phyloP scores from a whole-genome alignment of 208 protist genomes.

The Trypanosomatidae sp. region DNA sequence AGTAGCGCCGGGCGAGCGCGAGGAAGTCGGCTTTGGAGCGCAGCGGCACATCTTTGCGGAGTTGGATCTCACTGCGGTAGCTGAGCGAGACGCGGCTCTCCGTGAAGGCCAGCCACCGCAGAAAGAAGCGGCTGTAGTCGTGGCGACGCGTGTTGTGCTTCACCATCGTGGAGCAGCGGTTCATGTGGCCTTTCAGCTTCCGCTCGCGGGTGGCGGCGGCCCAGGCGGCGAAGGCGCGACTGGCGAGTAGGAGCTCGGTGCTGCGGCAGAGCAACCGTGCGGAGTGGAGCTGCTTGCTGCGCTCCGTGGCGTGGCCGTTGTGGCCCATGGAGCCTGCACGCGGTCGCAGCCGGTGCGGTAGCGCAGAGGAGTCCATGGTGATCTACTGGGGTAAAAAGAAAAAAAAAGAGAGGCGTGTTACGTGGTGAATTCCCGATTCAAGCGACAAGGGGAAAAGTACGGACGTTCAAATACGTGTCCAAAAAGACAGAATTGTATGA shows the following conservation, averaged over 20 bases:
- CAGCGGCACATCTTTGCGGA: constrained; percentile 52
- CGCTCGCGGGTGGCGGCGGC: constrained; percentile 27
- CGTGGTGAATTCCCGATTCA: too few relatives aligned
- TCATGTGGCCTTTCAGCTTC: constrained; percentile 54
- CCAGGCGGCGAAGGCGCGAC: constrained; percentile 36
- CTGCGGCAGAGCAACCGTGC: constrained; percentile 17
- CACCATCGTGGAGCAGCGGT: constrained; percentile 60
- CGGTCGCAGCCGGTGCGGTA: too few relatives aligned
- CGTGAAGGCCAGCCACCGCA: constrained; percentile 66
- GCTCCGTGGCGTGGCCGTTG: too few relatives aligned
- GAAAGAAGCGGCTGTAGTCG: constrained; percentile 43
- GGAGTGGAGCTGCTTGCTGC: background rate
- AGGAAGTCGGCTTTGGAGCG: constrained; percentile 58
- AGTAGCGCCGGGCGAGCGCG: constrained; percentile 54
- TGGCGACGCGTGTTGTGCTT: constrained; percentile 48
- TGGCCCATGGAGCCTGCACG: too few relatives aligned
- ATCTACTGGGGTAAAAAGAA: too few relatives aligned
- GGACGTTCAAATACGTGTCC: too few relatives aligned
- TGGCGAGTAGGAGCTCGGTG: constrained; percentile 17
- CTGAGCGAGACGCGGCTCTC: constrained; percentile 22
- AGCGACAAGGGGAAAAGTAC: too few relatives aligned
- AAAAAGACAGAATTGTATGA: too few relatives aligned
- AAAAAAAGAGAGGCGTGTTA: too few relatives aligned
- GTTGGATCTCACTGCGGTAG: constrained; percentile 13
- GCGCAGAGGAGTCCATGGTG: too few relatives aligned